Conservation (phyloP, 192 early-diverging fungal species). For the Funneliformis geosporum region DNA sequence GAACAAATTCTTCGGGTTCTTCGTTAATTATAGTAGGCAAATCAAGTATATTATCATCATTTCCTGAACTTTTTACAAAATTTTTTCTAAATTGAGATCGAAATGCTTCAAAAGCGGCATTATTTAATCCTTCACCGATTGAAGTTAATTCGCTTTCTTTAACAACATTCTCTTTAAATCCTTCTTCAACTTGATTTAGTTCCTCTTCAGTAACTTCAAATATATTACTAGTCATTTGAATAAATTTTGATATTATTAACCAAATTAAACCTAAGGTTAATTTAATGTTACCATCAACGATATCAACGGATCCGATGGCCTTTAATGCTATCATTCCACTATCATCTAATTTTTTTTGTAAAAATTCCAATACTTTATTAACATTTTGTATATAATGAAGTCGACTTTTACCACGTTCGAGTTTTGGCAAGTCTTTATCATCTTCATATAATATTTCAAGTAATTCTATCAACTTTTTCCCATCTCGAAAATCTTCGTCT, state of each 20-base stretch:
- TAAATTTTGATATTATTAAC: conserved; percentile 28
- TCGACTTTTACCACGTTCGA: conserved; percentile 30
- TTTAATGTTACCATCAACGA: conserved; percentile 32
- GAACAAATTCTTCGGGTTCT: background rate
- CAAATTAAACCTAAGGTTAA: conserved; percentile 32
- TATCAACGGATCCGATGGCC: conserved; percentile 31
- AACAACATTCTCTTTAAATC: background rate
- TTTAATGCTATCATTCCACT: conserved; percentile 21
- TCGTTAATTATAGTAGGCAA: background rate
- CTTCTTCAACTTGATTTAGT: background rate
- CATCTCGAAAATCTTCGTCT: conserved; percentile 27
- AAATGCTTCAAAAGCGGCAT: background rate
- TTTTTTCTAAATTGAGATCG: background rate
- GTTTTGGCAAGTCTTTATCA: conserved; percentile 26
- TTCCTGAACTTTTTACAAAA: background rate
- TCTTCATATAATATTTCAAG: background rate
- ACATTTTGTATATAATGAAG: conserved; percentile 30
- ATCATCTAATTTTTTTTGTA: conserved; percentile 21
- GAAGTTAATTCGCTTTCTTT: background rate
- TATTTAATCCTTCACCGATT: background rate
- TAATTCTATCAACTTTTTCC: conserved; percentile 26
- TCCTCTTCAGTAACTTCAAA: conserved; percentile 20
- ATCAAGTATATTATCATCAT: background rate
- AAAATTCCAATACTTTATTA: conserved; percentile 23
- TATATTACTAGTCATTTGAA: conserved; percentile 5